Evolutionary conservation across 495 filamentous ascomycete species (phyloP).

Genomic region (Annulohypoxylon moriforme): DNA sequence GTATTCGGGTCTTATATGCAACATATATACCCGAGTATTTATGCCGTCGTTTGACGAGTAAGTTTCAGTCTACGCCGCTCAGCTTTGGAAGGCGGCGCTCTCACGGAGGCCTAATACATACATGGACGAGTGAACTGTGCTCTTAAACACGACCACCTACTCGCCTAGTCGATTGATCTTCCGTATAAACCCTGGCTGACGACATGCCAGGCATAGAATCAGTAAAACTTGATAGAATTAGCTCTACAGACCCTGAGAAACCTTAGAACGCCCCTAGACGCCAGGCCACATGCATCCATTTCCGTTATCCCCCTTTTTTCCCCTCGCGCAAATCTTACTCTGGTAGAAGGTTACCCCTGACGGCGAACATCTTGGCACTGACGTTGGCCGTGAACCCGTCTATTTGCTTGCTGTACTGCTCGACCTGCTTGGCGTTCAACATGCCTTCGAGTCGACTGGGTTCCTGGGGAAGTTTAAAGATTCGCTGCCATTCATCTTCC

Average conservation of each 20-base stretch:
- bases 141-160: background rate
- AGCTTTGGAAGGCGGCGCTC: background rate
- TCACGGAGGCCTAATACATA: background rate
- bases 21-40: no score
- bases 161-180: background rate
- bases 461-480: conserved; percentile 97
- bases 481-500: conserved; percentile 96
- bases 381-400: conserved; percentile 94
- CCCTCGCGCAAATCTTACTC: conserved; percentile 49
- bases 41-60: no score
- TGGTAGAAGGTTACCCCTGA: conserved; percentile 75
- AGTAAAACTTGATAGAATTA: conserved; percentile 32
- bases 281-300: conserved; percentile 49
- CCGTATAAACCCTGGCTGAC: background rate
- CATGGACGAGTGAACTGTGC: background rate
- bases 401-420: conserved; percentile 97
- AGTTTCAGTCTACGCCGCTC: background rate
- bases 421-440: conserved; percentile 93
- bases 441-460: conserved; percentile 91
- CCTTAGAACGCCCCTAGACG: conserved; percentile 47
- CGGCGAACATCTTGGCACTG: conserved; percentile 97
- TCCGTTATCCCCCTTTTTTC: conserved; percentile 37
- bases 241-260: conserved; percentile 45
- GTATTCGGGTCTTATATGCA: no score
- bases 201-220: conserved; percentile 2